A percentile compares a stretch with the other conserved stretches of the same genome.
Conservation (phyloP, 768 basidiomycete species). For the Suillus cothurnatus region DNA sequence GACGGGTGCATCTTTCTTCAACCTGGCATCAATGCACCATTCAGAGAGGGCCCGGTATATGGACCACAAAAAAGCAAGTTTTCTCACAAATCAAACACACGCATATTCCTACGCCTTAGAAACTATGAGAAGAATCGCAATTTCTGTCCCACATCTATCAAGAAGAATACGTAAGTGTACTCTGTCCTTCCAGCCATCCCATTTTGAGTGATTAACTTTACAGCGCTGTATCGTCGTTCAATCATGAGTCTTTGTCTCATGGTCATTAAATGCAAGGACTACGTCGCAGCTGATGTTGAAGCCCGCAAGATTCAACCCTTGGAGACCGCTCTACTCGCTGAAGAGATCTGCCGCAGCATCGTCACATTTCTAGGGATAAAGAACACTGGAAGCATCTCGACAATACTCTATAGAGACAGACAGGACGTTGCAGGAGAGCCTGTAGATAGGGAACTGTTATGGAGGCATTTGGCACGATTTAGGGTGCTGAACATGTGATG, state of each 20-base stretch:
- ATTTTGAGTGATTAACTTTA: rapidly evolving
- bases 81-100: background rate
- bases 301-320: background rate
- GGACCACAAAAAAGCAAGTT: background rate
- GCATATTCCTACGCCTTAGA: background rate
- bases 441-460: background rate
- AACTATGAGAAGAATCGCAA: background rate
- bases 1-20: background rate
- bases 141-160: background rate
- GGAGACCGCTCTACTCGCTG: background rate
- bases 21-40: background rate
- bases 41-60: background rate
- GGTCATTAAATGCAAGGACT: background rate
- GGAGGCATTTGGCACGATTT: background rate
- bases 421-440: background rate
- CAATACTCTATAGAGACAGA: background rate
- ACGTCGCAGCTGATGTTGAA: background rate
- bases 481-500: background rate
- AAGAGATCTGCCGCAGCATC: background rate
- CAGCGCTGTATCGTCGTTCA: background rate
- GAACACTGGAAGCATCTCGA: background rate
- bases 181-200: rapidly evolving
- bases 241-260: background rate
- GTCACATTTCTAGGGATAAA: background rate
- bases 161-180: background rate